Evolutionary conservation across 306 rosid genomes (phyloP), one percentile per base, ranked within the genome.

Genomic region (Delonix regia): DNA sequence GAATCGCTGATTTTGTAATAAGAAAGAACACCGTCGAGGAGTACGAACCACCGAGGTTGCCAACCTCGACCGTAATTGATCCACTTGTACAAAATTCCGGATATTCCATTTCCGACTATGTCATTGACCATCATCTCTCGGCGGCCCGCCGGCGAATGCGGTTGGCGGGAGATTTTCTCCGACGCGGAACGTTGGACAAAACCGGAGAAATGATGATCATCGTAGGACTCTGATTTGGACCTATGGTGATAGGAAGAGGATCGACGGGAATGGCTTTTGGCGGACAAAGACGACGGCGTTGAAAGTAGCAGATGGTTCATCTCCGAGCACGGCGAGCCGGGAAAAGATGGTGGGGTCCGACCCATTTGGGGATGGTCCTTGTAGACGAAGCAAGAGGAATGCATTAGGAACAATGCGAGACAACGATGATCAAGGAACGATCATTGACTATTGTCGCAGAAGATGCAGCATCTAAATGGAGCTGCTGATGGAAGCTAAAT

Each of bases 31-130:
- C 89, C 91, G 10, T 88, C 91, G 14, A 83, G 86, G 15, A 88
- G 81, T 27, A 83, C 77, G 49, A 87, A 85, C 91, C 91, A 85
- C 27, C 91, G 75, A 0, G 89, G 89, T 1, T 88, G 75, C 91
- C 89, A 85, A 0, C 91, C 91, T 4, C 87, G 78, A 2, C 91
- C 89, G 21, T 88, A 88, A 71, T 85, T 88, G 12, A 88, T 83
- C 91, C 89, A 88, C 72, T 85, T 88, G 57, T 88, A 38, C 0
- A 85, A 45, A 5, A 85, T 78, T 2, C 91, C 89, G 0, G 89
- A 85, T 30, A 88, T 72, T 4, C 91, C 91, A 18, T 71, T 67
- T 3, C 91, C 89, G 4, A 85, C 84, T 15, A 88, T 70, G 65
- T 88, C 89, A 6, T 85, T 78, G 0, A 88, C 75, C 76, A 71